phyloP scores from a whole-genome alignment of 495 filamentous ascomycete genomes.

The Corynascus novoguineensis region DNA sequence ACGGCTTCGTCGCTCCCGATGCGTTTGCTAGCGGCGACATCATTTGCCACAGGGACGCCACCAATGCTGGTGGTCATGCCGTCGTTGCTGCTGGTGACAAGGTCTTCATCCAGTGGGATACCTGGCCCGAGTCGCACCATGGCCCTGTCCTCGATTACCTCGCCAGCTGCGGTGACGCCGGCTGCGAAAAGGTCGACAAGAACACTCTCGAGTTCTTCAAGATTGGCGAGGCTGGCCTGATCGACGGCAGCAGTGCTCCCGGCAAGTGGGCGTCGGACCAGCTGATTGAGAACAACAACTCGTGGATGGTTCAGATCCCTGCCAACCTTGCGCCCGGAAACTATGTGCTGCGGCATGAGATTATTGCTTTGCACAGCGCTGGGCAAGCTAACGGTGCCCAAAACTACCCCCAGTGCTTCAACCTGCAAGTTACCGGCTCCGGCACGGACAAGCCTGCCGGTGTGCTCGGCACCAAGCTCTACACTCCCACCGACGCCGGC shows the following conservation, averaged over 20 bases:
- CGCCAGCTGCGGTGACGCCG: conserved; percentile 39
- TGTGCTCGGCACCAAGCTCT: conserved; percentile 55
- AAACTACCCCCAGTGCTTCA: conserved; percentile 76
- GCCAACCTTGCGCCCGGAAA: conserved; percentile 56
- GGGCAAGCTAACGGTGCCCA: conserved; percentile 60
- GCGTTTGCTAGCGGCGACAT: conserved; percentile 40
- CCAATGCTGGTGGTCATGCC: conserved; percentile 37
- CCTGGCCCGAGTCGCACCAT: conserved; percentile 47
- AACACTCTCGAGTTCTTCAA: conserved; percentile 62
- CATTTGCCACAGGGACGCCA: conserved; percentile 46
- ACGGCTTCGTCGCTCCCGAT: conserved; percentile 53
- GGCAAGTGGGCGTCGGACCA: conserved; percentile 46
- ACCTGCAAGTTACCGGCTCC: conserved; percentile 62
- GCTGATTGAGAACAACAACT: conserved; percentile 64
- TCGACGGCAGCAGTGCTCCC: conserved; percentile 42
- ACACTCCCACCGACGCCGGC: conserved; percentile 55
- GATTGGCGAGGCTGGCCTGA: conserved; percentile 44
- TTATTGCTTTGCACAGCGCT: conserved; percentile 72
- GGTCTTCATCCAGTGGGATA: conserved; percentile 45
- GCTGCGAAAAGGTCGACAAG: conserved; percentile 58
- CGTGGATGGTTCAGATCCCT: conserved; percentile 65
- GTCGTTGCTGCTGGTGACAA: conserved; percentile 41
- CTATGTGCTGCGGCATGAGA: conserved; percentile 77
- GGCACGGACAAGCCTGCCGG: conserved; percentile 57
- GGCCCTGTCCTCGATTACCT: conserved; percentile 51